A percentile compares a stretch with the other conserved stretches of the same genome.
Conservation (phyloP, 73 alveolate species). For the Symbiodinium natans region DNA sequence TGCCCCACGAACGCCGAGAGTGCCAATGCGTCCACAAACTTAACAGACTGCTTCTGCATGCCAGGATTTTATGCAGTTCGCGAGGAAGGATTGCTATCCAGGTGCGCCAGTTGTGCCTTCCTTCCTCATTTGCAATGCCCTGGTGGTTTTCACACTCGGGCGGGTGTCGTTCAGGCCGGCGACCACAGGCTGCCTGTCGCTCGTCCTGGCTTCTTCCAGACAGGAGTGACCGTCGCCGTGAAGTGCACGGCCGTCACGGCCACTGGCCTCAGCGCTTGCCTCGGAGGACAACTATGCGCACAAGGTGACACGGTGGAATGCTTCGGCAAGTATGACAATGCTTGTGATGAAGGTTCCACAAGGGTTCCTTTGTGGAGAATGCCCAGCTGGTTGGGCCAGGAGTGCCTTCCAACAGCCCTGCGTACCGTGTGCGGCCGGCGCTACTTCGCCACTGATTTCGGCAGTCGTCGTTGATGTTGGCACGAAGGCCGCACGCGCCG, state of each 20-base stretch:
- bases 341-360: constrained; percentile 9
- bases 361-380: not conserved
- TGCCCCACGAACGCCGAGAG: not conserved
- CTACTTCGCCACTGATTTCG: not conserved
- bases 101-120: constrained; percentile 32
- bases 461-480: not conserved
- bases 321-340: not conserved
- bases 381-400: constrained; percentile 22
- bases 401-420: not conserved
- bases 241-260: not conserved
- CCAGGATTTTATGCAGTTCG: not conserved
- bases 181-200: constrained; percentile 9
- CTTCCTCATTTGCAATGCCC: not conserved
- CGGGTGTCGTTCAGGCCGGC: not conserved
- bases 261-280: not conserved
- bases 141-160: not conserved
- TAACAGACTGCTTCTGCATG: not conserved
- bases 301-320: not conserved
- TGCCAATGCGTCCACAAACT: not conserved
- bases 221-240: not conserved
- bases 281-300: not conserved
- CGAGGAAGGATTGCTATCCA: not conserved
- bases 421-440: not conserved
- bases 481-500: not conserved
- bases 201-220: not conserved